These are phyloP conservation scores for Pisolithus albus DNA, from an alignment of 768 basidiomycete species.

Conservation along the genomic window DNA sequence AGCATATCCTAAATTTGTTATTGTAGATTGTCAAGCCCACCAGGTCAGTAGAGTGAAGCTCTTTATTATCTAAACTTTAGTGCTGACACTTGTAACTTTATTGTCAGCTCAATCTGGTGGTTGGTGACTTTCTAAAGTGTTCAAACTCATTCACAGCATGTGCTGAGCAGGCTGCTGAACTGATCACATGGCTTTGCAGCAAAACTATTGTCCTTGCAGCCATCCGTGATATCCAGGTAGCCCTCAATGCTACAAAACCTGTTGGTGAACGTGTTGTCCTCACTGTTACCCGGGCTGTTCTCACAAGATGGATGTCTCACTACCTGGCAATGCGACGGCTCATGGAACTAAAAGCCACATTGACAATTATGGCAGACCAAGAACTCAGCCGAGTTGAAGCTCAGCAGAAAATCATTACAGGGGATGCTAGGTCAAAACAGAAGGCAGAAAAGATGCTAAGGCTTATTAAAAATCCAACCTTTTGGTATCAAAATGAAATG, in stretches of 20 bases:
- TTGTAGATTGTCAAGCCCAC: constrained; percentile 32
- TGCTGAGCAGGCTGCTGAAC: constrained; percentile 18
- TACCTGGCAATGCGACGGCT: background rate
- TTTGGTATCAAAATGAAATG: background rate
- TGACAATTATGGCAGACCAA: too few species aligned
- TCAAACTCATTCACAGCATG: constrained; percentile 6
- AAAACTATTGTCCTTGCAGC: constrained; percentile 29
- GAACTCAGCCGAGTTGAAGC: too few species aligned
- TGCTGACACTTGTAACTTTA: background rate
- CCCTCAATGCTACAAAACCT: background rate
- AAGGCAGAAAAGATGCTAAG: background rate
- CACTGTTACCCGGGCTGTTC: background rate
- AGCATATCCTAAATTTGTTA: constrained; percentile 21
- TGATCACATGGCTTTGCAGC: constrained; percentile 34
- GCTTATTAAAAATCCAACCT: background rate
- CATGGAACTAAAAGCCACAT: background rate
- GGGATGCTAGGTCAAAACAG: constrained; percentile 6
- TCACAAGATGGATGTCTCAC: background rate
- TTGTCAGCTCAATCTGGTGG: constrained; percentile 33
- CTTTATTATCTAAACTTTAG: background rate
- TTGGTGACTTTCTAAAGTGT: constrained; percentile 31
- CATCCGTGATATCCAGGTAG: constrained; percentile 17
- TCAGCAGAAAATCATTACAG: constrained; percentile 13
- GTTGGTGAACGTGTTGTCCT: background rate
- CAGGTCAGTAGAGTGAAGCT: constrained; percentile 20